These are phyloP conservation scores for Scleroderma citrinum DNA, from an alignment of 768 basidiomycete species.

Conservation along the genomic window DNA sequence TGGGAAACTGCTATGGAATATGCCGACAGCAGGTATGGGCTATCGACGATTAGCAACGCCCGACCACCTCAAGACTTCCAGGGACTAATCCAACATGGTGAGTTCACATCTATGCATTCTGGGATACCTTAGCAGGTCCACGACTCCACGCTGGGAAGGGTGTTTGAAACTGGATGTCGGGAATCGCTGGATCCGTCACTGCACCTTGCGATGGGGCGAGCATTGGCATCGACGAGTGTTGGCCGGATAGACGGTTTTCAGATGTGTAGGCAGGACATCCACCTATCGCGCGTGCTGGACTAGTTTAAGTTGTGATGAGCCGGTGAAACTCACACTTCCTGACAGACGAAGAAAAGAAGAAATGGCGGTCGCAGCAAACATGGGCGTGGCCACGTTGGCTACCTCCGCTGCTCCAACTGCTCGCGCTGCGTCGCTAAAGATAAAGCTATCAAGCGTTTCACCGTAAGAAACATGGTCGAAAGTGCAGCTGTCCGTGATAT, in stretches of 20 bases:
- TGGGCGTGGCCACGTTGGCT: slow-evolving; percentile 92
- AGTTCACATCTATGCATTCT: slow-evolving; percentile 11
- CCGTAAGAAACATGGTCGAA: slow-evolving; percentile 99
- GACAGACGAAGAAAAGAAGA: slow-evolving; percentile 98
- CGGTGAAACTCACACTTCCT: slow-evolving; percentile 9
- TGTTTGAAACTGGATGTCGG: slow-evolving; percentile 2
- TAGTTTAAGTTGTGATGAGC: background rate
- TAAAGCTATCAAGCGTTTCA: slow-evolving; percentile 99
- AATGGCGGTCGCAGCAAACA: slow-evolving; percentile 99
- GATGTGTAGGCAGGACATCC: background rate
- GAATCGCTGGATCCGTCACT: slow-evolving; percentile 9
- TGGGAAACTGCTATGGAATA: slow-evolving; percentile 16
- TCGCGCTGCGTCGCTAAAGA: slow-evolving; percentile 97
- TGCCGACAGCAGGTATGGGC: slow-evolving; percentile 13
- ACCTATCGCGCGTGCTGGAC: background rate
- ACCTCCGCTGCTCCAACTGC: slow-evolving; percentile 99
- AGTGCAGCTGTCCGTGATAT: slow-evolving; percentile 97
- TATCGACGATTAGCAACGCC: slow-evolving; percentile 12
- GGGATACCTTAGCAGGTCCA: background rate
- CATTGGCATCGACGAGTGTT: background rate
- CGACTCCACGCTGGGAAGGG: slow-evolving; percentile 1
- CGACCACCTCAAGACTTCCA: slow-evolving; percentile 17
- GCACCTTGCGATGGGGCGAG: slow-evolving; percentile 1
- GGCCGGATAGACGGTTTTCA: too few species aligned
- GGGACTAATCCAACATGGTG: slow-evolving; percentile 24